Conservation (phyloP, 2,329 filamentous ascomycete species). For the Saccharata proteae region DNA sequence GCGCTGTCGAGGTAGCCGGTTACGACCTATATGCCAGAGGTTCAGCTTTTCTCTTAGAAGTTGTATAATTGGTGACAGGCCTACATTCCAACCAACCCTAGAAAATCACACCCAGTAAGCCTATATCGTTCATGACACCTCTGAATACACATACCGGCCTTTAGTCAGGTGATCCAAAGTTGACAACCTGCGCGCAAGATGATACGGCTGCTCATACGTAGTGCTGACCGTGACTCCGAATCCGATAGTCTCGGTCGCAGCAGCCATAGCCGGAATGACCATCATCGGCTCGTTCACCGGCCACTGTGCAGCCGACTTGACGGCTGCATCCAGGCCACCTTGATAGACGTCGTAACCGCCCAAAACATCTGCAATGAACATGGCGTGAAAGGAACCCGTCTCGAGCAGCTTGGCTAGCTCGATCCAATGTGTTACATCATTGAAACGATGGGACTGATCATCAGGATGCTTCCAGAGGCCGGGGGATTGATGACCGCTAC, state of each 20-base stretch:
- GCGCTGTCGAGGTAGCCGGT: slow-evolving; percentile 58
- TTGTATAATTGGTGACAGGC: too few relatives aligned
- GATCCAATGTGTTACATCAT: slow-evolving; percentile 24
- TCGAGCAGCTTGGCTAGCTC: slow-evolving; percentile 26
- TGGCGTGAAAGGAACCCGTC: slow-evolving; percentile 26
- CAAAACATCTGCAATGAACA: slow-evolving; percentile 35
- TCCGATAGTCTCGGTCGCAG: slow-evolving; percentile 52
- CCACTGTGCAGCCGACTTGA: slow-evolving; percentile 54
- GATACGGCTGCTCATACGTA: slow-evolving; percentile 58
- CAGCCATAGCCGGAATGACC: slow-evolving; percentile 54
- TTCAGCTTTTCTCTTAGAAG: slow-evolving; percentile 12
- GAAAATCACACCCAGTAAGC: too few relatives aligned
- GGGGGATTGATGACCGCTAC: slow-evolving; percentile 26
- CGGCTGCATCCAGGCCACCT: slow-evolving; percentile 48
- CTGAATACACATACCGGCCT: slow-evolving; percentile 36
- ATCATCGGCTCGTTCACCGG: slow-evolving; percentile 58
- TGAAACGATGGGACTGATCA: slow-evolving; percentile 41
- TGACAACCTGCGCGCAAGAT: slow-evolving; percentile 51
- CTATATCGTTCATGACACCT: too few relatives aligned
- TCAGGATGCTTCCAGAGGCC: slow-evolving; percentile 51
- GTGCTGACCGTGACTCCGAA: slow-evolving; percentile 58
- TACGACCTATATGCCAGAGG: too few relatives aligned
- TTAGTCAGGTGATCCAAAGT: slow-evolving; percentile 56
- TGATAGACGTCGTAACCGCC: slow-evolving; percentile 61
- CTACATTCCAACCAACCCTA: too few relatives aligned